phyloP scores from a whole-genome alignment of 2,329 filamentous ascomycete species.

The Xylariales sp. region DNA sequence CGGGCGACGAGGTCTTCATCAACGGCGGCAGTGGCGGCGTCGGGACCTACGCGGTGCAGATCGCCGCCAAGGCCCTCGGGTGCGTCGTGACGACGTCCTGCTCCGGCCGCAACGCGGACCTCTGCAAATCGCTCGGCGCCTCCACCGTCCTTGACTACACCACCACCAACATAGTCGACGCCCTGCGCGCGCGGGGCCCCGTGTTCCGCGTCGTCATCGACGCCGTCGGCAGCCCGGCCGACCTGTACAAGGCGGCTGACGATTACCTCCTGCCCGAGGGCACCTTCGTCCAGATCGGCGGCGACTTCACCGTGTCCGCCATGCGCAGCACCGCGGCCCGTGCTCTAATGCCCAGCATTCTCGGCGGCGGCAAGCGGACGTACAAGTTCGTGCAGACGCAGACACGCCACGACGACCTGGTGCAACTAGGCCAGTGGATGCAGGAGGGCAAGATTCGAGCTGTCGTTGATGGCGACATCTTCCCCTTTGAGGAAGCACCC shows the following conservation, averaged over 20 bases:
- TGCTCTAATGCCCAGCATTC: constrained; percentile 48
- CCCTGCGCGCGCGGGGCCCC: constrained; percentile 59
- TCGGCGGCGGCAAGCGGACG: constrained; percentile 56
- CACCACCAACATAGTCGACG: constrained; percentile 57
- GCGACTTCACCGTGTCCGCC: constrained; percentile 42
- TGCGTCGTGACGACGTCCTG: constrained; percentile 70
- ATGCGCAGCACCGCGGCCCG: constrained; percentile 41
- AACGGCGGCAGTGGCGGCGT: constrained; percentile 73
- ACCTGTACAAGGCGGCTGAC: constrained; percentile 65
- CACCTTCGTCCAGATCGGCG: constrained; percentile 65
- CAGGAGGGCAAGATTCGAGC: constrained; percentile 67
- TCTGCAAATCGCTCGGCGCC: constrained; percentile 69
- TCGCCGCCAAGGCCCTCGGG: constrained; percentile 71
- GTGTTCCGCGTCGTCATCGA: constrained; percentile 68
- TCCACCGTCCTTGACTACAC: constrained; percentile 73
- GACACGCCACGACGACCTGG: constrained; percentile 58
- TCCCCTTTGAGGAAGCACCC: constrained; percentile 65
- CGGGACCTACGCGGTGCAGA: constrained; percentile 70
- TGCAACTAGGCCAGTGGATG: constrained; percentile 65
- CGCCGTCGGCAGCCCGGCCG: constrained; percentile 63
- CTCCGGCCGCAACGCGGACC: constrained; percentile 65
- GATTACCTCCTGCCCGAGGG: constrained; percentile 62
- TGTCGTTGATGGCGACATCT: constrained; percentile 64
- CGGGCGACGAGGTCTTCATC: constrained; percentile 68
- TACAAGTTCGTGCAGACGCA: constrained; percentile 54